phyloP scores from a whole-genome alignment of 1,139 yeast species.

The Taphrina pruni region DNA sequence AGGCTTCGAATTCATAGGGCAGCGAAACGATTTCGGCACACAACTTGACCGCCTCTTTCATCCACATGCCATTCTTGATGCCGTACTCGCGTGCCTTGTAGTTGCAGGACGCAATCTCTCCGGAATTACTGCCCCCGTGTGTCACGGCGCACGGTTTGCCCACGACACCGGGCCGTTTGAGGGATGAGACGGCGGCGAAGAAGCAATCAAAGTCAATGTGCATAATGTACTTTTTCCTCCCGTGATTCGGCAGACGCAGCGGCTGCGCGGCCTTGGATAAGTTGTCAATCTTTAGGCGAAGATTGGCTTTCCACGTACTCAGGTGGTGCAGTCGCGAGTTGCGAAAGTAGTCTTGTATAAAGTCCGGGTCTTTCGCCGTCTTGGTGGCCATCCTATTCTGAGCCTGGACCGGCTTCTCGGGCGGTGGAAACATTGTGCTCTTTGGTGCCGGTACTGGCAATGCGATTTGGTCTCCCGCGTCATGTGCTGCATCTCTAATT shows the following conservation, averaged over 20 bases:
- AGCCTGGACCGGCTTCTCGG: not conserved
- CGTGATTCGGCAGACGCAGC: conserved; percentile 14
- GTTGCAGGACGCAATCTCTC: conserved; percentile 92
- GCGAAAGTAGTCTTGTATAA: conserved; percentile 71
- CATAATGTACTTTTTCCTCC: conserved; percentile 56
- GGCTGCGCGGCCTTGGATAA: conserved; percentile 50
- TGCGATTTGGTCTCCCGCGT: not conserved
- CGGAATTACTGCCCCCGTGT: conserved; percentile 64
- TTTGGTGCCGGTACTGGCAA: not conserved
- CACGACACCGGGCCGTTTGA: conserved; percentile 59
- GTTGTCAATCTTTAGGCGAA: conserved; percentile 65
- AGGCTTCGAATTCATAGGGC: conserved; percentile 75
- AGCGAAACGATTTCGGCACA: conserved; percentile 71
- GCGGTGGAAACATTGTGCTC: not conserved
- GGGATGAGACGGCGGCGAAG: conserved; percentile 83
- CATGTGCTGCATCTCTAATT: not conserved
- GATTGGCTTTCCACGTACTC: conserved; percentile 82
- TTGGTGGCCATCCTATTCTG: conserved; percentile 25
- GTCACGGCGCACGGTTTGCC: conserved; percentile 79
- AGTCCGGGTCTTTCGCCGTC: conserved; percentile 80
- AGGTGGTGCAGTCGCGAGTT: conserved; percentile 87
- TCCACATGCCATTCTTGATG: conserved; percentile 88
- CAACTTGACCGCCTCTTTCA: conserved; percentile 59
- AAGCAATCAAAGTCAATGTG: conserved; percentile 95
- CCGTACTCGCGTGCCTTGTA: conserved; percentile 80